Evolutionary conservation across 352 stramenopile species (phyloP), one percentile per base, ranked within the genome.

Genomic region (Phytopythium litorale): DNA sequence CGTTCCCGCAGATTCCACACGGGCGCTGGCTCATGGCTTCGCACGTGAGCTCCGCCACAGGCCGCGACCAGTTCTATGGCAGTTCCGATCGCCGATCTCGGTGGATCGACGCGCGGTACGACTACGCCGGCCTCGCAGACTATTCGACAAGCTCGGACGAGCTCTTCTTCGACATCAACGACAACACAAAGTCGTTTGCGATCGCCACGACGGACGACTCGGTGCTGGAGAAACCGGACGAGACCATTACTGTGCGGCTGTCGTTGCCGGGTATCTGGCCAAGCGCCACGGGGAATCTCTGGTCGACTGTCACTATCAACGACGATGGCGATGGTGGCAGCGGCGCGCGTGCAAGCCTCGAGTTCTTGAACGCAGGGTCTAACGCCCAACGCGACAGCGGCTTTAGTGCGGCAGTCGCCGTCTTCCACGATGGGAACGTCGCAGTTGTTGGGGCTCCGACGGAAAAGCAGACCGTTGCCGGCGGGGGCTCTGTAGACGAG

Each of bases 261-360:
- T 97, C 92, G 50, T 64, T 98, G 5, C 90, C 91, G 40, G 94
- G 96, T 38, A 90, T 98, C 56, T 98, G 96, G 83, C 88, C 96
- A 7, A 97, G 79, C 33, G 84, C 82, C 8, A 79, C 87, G 7
- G 95, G 95, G 15, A 67, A 84, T 43, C 78, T 98, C 4, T 97
- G 89, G 71, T 82, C 90, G 5, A 81, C 76, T 11, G 66, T 98
- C n/a, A 87, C 72, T 0, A 98, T 99, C 45, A 71, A 73, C 12
- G 95, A 98, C 72, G 91, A 98, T 59, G 85, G 86, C 8, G 94
- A 98, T 58, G 93, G 94, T 25, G 83, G 89, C 15, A 95, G 80
- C 32, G 88, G 88, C 4, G 83, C 83, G 13, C 73, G 81, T 2
- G 82, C 79, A 9, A 92, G 85, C 40, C 60, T 93, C 3, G 71